Evolutionary conservation across 2,329 filamentous ascomycete genomes (phyloP).

Genomic region (Blastomyces emzantsi): DNA sequence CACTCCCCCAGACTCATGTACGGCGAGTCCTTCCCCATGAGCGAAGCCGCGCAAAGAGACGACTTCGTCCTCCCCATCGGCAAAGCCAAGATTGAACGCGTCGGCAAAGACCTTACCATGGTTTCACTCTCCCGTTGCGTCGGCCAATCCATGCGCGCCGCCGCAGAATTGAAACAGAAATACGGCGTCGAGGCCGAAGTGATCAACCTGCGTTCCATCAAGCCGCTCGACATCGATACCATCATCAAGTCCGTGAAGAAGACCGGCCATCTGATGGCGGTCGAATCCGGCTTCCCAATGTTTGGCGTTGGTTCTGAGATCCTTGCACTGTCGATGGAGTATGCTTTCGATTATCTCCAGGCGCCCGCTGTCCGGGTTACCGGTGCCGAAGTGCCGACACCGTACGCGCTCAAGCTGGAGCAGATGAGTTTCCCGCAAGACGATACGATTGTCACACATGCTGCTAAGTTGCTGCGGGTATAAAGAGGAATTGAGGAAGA

Average conservation of each 20-base stretch:
- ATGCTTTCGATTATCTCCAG: slow-evolving; percentile 95
- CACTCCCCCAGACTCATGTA: slow-evolving; percentile 58
- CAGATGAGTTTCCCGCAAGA: slow-evolving; percentile 93
- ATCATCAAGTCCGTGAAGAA: slow-evolving; percentile 99
- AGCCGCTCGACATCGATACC: slow-evolving; percentile 89
- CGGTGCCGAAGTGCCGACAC: slow-evolving; percentile 93
- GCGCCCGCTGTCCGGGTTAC: slow-evolving; percentile 90
- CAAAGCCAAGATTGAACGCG: slow-evolving; percentile 98
- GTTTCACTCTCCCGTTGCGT: slow-evolving; percentile 93
- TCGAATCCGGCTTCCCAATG: slow-evolving; percentile 93
- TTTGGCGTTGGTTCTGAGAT: slow-evolving; percentile 92
- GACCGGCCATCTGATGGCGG: slow-evolving; percentile 80
- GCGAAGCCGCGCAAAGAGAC: slow-evolving; percentile 86
- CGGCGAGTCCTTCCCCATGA: slow-evolving; percentile 93
- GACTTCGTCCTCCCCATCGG: slow-evolving; percentile 97
- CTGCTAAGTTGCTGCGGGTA: slow-evolving; percentile 77
- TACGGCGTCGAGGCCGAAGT: slow-evolving; percentile 95
- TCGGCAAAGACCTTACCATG: slow-evolving; percentile 91
- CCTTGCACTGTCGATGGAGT: slow-evolving; percentile 91
- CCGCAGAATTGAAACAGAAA: slow-evolving; percentile 87
- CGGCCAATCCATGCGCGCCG: slow-evolving; percentile 79
- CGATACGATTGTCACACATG: slow-evolving; percentile 75
- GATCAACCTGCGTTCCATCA: slow-evolving; percentile 95
- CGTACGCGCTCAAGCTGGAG: slow-evolving; percentile 87
- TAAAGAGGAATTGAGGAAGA: slow-evolving; percentile 36